Evolutionary conservation across 139 green algal species (phyloP), one percentile per base, ranked within the genome.

Genomic region (Ulvella scutata): DNA sequence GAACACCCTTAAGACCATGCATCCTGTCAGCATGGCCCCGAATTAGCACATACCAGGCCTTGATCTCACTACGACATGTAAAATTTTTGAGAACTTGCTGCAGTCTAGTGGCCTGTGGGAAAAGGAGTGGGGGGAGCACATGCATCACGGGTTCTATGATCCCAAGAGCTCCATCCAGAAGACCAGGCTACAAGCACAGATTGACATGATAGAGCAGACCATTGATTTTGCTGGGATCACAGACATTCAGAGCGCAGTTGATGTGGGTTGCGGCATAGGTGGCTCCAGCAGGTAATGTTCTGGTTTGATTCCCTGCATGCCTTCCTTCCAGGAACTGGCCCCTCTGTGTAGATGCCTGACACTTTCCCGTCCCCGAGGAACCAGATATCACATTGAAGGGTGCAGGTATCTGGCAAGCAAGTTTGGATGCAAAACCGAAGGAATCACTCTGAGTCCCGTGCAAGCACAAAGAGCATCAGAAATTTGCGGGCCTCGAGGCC

Each of bases 181-280:
- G 78, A 87, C 61, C 77, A 89, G 96, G 81, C 73, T 82, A 43
- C 78, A 94, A 75, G 92, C 92, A 1, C 92, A 96, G 82, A 73
- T 96, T 10, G 93, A 98, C 73, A 98, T 99, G 93, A 97, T 99
- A 73, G 92, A 98, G 4, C 80, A 93, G 51, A 72, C 79, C 0
- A 86, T 99, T 0, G 73, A 82, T 4, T 97, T 86, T 83, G 92
- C 92, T 31, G 85, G 85, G 0, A 84, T 92, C 3, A 76, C 44
- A 3, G 28, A n/a, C 28, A n/a, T 39, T 23, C 29, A 61, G 17
- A 0, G n/a, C 3, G 90, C 96, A 82, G 87, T 99, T 20, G 94
- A 99, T 75, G 90, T 99, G 2, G 94, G 94, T 0, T 99, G 94
- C 79, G 94, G 94, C 77, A 92, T 99, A 17, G 94, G 94, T 29